Evolutionary conservation across 2,329 filamentous ascomycete species (phyloP), one percentile per base, ranked within the genome.

Genomic region (Myriosclerotinia duriaeana): DNA sequence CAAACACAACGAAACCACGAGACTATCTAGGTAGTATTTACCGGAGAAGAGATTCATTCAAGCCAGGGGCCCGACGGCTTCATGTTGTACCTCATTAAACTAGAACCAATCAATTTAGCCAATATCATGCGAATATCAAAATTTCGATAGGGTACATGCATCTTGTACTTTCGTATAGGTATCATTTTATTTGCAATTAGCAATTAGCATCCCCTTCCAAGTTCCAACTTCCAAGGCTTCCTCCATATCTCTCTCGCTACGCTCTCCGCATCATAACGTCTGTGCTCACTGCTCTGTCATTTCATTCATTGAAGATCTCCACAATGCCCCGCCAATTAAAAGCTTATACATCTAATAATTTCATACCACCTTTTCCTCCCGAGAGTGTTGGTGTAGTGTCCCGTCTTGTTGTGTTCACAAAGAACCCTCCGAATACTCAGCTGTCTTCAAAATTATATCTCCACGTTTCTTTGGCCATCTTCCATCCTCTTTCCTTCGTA

Each of bases 111-210:
- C 9, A 34, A 20, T n/a, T 44, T 30, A 58, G n/a, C 30, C 20
- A 22, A n/a, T 2, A 20, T 34, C n/a, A 14, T n/a, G 30, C 12
- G 12, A n/a, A 48, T 36, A 38, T 55, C 53, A 55, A 55, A 55
- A 5, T 54, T 40, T 38, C 40, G 34, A 22, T 40, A 40, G 34
- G 53, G 12, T 20, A 40, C 36, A 56, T 42, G 53, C 53, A 40
- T 56, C 42, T 56, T 42, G 53, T 56, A 42, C 53, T 26, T 42
- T 56, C 53, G 36, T 55, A 55, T 55, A n/a, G 34, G 3, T 26
- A 26, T 26, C 11, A 40, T 55, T 55, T 55, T 54, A 20, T 38
- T 22, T 55, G 20, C 20, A 30, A 55, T 38, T 22, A 9, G 53
- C 34, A 54, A 34, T n/a, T 40, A 9, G 53, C 34, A 54, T 40